Evolutionary conservation across 225 moss, liverwort and hornwort genomes (phyloP).

Genomic region (Pseudoscleropodium purum): DNA sequence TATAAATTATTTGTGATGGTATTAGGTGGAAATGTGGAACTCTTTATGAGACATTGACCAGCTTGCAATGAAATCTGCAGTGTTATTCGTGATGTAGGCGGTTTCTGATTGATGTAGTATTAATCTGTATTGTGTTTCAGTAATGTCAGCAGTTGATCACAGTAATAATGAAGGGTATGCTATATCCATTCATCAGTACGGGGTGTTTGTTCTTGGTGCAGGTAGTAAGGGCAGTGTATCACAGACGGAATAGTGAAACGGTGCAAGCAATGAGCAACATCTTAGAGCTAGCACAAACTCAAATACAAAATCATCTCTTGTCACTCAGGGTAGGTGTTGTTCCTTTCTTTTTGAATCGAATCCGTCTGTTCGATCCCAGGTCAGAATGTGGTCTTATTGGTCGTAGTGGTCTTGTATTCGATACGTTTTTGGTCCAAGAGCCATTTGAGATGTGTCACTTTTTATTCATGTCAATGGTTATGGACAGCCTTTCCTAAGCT

Average conservation of each 20-base stretch:
- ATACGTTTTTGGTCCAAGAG: background rate
- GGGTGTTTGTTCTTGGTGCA: slow-evolving; percentile 7
- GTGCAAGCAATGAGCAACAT: slow-evolving; percentile 81
- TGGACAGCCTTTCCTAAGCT: background rate
- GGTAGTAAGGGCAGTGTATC: slow-evolving; percentile 84
- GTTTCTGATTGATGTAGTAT: background rate
- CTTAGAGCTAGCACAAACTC: slow-evolving; percentile 72
- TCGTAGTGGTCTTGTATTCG: background rate
- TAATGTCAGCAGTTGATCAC: background rate
- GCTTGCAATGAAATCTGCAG: background rate
- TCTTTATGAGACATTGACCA: background rate
- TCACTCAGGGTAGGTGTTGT: slow-evolving; percentile 51
- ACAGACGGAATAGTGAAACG: slow-evolving; percentile 72
- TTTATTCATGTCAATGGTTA: background rate
- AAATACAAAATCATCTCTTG: slow-evolving; percentile 59
- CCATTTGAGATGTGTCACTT: background rate
- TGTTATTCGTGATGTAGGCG: background rate
- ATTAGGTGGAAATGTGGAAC: background rate
- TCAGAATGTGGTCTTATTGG: background rate
- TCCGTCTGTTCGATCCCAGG: background rate
- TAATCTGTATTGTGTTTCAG: background rate
- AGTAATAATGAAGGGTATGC: background rate
- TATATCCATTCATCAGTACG: background rate
- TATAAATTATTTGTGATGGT: background rate
- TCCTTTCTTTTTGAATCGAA: background rate